These are phyloP conservation scores for Leersia perrieri DNA, from an alignment of 176 grass and related monocot species.

Conservation along the genomic window DNA sequence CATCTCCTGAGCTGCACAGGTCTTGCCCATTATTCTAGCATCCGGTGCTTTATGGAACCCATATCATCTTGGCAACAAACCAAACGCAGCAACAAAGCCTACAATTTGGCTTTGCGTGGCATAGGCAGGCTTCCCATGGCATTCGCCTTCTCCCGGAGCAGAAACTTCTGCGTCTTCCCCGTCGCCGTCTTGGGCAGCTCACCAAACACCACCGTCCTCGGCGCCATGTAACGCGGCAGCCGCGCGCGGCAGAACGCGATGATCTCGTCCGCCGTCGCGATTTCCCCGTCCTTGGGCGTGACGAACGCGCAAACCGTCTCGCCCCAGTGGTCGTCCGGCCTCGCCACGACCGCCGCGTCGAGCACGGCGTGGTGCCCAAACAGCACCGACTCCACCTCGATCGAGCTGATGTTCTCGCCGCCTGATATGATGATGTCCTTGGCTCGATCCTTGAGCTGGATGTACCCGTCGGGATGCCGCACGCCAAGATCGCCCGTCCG, in stretches of 20 bases:
- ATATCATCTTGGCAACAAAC: background rate
- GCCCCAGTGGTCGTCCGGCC: conserved; percentile 44
- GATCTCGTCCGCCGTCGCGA: conserved; percentile 1
- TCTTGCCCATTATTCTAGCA: background rate
- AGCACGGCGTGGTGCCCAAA: conserved; percentile 51
- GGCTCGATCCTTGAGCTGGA: conserved; percentile 61
- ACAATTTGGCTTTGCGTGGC: conserved; percentile 34
- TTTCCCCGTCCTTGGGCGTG: conserved; percentile 42
- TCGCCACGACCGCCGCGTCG: conserved; percentile 48
- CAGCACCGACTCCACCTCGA: conserved; percentile 58
- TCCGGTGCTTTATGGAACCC: too few relatives aligned
- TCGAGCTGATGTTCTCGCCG: conserved; percentile 64
- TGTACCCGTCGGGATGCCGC: conserved; percentile 52
- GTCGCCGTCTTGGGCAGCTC: conserved; percentile 68
- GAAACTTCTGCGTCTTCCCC: conserved; percentile 62
- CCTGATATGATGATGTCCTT: conserved; percentile 57
- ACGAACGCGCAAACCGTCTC: conserved; percentile 62
- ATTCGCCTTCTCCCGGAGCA: conserved; percentile 58
- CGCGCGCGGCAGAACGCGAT: conserved; percentile 39
- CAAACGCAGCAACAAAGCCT: background rate
- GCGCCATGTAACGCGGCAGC: conserved; percentile 56
- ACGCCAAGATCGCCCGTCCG: conserved; percentile 57
- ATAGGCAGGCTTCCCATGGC: conserved; percentile 51
- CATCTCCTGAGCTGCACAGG: too few relatives aligned
- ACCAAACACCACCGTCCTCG: conserved; percentile 48